These are phyloP conservation scores for Saccharomycopsis sp. DNA, from an alignment of 805 yeast genomes.

Conservation along the genomic window DNA sequence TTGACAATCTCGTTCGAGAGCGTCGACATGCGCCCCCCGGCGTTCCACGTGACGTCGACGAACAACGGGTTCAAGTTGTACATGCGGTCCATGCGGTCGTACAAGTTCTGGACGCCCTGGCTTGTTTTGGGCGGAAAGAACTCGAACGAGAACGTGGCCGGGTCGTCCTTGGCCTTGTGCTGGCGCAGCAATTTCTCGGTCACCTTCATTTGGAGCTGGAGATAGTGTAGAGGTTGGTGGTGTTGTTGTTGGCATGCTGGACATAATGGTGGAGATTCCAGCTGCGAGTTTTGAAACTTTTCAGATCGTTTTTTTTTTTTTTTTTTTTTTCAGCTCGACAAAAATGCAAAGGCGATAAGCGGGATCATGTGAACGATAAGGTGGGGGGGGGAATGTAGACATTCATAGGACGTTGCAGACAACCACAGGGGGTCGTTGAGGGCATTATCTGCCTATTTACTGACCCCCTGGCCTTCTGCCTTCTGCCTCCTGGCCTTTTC, in stretches of 20 bases:
- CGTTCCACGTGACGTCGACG: slow-evolving; percentile 97
- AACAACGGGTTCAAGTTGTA: slow-evolving; percentile 84
- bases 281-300: neutral
- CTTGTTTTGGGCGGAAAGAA: slow-evolving; percentile 96
- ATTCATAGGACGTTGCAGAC: no score
- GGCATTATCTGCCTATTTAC: no score
- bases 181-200: slow-evolving; percentile 16
- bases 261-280: neutral
- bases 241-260: no score
- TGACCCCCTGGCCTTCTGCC: no score
- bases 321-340: no score
- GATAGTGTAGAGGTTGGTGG: no score
- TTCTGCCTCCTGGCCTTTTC: no score
- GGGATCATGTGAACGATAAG: no score
- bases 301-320: neutral
- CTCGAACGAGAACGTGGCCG: slow-evolving; percentile 85
- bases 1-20: slow-evolving; percentile 88
- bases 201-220: slow-evolving; percentile 19
- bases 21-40: slow-evolving; percentile 84
- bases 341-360: no score
- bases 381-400: no score
- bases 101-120: slow-evolving; percentile 92
- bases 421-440: no score
- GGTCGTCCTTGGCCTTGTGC: slow-evolving; percentile 5
- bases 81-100: slow-evolving; percentile 98